phyloP scores from a whole-genome alignment of 2,329 filamentous ascomycete genomes.

The Phialophora verrucosa region DNA sequence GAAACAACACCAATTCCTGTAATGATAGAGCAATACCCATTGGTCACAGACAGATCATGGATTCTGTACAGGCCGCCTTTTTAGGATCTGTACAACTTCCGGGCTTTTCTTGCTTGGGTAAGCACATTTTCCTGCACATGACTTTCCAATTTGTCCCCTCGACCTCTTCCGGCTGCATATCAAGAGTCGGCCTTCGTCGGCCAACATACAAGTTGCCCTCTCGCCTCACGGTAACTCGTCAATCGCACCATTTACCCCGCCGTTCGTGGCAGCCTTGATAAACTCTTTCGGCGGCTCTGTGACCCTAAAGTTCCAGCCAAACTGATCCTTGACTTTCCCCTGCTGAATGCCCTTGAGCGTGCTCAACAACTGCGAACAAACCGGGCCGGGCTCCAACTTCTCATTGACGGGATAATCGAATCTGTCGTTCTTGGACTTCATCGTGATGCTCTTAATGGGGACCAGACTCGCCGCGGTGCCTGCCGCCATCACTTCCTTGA shows the following conservation, averaged over 20 bases:
- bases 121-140: slow-evolving; percentile 7
- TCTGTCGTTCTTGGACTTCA: slow-evolving; percentile 63
- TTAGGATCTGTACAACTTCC: neutral
- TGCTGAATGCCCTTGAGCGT: slow-evolving; percentile 85
- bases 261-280: slow-evolving; percentile 18
- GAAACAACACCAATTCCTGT: neutral
- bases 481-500: slow-evolving; percentile 84
- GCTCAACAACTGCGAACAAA: slow-evolving; percentile 73
- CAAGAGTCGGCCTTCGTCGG: neutral
- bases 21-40: neutral
- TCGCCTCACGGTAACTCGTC: slow-evolving; percentile 31
- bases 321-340: slow-evolving; percentile 76
- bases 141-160: neutral
- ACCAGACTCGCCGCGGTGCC: slow-evolving; percentile 91
- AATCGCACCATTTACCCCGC: slow-evolving; percentile 29
- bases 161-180: neutral
- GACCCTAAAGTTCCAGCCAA: slow-evolving; percentile 69
- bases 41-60: neutral
- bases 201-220: neutral
- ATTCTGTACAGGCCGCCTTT: neutral
- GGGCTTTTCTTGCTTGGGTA: slow-evolving; percentile 16
- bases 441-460: slow-evolving; percentile 87
- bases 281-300: slow-evolving; percentile 40
- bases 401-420: slow-evolving; percentile 59
- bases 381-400: slow-evolving; percentile 69